These are phyloP conservation scores for Paraconiothyrium brasiliense DNA, from an alignment of 2,329 filamentous ascomycete genomes.

Conservation along the genomic window DNA sequence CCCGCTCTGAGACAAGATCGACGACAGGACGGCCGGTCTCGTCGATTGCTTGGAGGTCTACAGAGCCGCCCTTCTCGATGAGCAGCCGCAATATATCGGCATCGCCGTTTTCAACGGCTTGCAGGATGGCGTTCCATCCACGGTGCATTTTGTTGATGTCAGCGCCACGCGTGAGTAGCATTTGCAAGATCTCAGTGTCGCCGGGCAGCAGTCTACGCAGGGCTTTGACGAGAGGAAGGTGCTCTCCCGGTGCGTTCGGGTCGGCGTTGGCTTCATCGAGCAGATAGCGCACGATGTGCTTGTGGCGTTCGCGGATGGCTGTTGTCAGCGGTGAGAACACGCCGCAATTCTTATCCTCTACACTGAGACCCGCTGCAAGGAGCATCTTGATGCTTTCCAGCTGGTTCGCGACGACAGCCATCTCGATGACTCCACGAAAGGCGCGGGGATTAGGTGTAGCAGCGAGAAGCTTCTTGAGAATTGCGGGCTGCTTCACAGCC, in stretches of 20 bases:
- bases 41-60: conserved; percentile 42
- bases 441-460: conserved; percentile 67
- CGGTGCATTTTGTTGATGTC: conserved; percentile 68
- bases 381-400: conserved; percentile 73
- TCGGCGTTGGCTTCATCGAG: conserved; percentile 70
- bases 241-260: conserved; percentile 73
- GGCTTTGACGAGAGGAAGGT: conserved; percentile 75
- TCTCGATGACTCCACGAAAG: conserved; percentile 73
- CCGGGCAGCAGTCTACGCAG: conserved; percentile 67
- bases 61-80: conserved; percentile 45
- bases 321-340: conserved; percentile 76
- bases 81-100: conserved; percentile 44
- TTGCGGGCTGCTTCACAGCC: conserved; percentile 69
- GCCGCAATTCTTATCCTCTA: conserved; percentile 77
- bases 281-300: conserved; percentile 69
- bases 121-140: conserved; percentile 47
- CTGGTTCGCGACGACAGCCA: conserved; percentile 72
- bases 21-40: conserved; percentile 42
- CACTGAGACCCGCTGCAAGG: conserved; percentile 69
- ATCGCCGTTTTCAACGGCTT: conserved; percentile 49
- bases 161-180: conserved; percentile 70
- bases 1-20: conserved; percentile 47
- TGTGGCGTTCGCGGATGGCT: conserved; percentile 70
- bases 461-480: conserved; percentile 68
- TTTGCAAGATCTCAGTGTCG: conserved; percentile 69